Conservation (phyloP, 2,329 filamentous ascomycete species). For the Fusarium illudens region DNA sequence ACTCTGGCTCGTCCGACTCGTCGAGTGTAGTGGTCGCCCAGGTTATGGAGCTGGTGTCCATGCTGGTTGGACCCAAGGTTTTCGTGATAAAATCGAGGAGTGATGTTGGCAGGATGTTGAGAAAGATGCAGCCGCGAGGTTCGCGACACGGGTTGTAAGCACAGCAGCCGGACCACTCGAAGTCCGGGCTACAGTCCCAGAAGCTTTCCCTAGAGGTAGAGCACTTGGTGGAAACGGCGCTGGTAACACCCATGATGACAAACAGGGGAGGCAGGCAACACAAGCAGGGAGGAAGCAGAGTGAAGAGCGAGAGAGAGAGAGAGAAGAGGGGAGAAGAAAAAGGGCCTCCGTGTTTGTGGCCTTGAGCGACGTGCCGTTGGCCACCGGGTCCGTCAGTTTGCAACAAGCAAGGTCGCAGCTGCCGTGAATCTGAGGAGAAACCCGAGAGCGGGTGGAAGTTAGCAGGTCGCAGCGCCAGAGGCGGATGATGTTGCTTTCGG, state of each 20-base stretch:
- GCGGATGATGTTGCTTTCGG: background rate
- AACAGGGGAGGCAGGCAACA: background rate
- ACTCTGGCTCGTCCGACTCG: background rate
- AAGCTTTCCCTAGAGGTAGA: constrained; percentile 39
- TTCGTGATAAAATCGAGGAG: too few relatives aligned
- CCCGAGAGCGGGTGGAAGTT: background rate
- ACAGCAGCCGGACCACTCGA: constrained; percentile 54
- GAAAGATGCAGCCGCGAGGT: too few relatives aligned
- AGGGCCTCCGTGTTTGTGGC: background rate
- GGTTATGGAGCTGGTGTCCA: constrained; percentile 6
- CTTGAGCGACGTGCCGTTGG: background rate
- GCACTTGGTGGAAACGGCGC: background rate
- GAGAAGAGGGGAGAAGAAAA: background rate
- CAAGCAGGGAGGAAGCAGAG: background rate
- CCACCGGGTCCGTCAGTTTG: constrained; percentile 6
- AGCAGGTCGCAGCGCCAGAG: background rate
- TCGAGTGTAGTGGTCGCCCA: background rate
- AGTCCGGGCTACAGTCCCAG: constrained; percentile 52
- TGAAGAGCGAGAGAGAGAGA: background rate
- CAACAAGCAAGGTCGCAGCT: constrained; percentile 16
- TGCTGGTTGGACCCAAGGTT: background rate
- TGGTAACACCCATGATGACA: background rate
- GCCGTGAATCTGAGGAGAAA: constrained; percentile 26
- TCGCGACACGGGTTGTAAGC: constrained; percentile 52
- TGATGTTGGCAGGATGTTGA: too few relatives aligned